Evolutionary conservation across 1,139 yeast genomes (phyloP), one percentile per base, ranked within the genome.

Genomic region (Lodderomyces beijingensis): DNA sequence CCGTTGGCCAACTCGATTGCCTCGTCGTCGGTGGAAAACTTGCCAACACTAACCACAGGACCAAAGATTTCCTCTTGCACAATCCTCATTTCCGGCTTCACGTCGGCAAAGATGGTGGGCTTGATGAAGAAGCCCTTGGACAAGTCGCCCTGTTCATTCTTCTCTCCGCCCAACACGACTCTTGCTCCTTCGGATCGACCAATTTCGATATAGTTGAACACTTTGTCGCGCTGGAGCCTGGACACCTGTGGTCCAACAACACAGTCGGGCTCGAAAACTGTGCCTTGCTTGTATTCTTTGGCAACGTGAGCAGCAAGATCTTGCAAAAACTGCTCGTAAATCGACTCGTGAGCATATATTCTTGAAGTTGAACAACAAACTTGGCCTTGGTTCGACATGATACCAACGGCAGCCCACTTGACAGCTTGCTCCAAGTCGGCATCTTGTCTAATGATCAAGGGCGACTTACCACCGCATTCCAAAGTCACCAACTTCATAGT

Each of bases 381-480:
- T 51, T 68, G 74, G 32, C 74, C 74, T 50, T 83, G 77, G 61
- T 88, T 88, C 57, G 70, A 72, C 71, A 85, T 79, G 41, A 88
- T 77, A 46, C 96, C 96, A 43, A 76, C 65, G 16, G 91, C 87
- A 28, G 89, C 79, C 82, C 93, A 85, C 54, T 83, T 83, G 22
- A 82, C 88, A 29, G 94, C 89, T 51, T 79, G 79, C 1, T 79
- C 83, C 30, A 87, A 57, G 51, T 88, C 89, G 16, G 87, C 84
- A 54, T 74, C 96, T 31, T 61, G 80, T 63, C 80, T 81, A 37
- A 72, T 77, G 53, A 75, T 72, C 56, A 76, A 74, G 46, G 88
- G 88, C 13, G 91, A 79, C 54, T 88, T 88, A 40, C 96, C 96
- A 43, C 97, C 97, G 51, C 94, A 81, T 62, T 88, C 97, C 48